Conservation (phyloP, 352 stramenopile genomes). For the Globisporangium paroecandrum region DNA sequence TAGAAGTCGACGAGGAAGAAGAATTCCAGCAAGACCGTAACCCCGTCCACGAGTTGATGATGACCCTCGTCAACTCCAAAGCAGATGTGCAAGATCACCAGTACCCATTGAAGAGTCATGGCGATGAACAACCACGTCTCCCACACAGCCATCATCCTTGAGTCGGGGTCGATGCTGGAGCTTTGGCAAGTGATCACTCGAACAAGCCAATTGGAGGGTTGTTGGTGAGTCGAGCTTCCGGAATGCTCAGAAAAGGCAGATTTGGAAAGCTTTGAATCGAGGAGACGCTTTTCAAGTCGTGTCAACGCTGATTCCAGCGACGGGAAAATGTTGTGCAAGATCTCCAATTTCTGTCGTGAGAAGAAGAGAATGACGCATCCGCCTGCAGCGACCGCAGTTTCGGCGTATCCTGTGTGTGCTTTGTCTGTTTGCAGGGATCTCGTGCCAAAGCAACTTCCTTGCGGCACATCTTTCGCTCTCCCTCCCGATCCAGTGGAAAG, state of each 20-base stretch:
- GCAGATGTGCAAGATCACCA: constrained; percentile 39
- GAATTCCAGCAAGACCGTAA: constrained; percentile 32
- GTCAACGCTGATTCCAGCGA: constrained; percentile 19
- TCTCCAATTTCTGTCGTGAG: constrained; percentile 22
- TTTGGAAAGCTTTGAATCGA: constrained; percentile 31
- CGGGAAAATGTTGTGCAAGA: constrained; percentile 28
- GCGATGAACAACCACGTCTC: constrained; percentile 43
- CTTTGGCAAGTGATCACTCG: neutral
- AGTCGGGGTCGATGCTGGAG: constrained; percentile 36
- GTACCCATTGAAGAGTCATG: constrained; percentile 45
- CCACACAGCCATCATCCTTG: constrained; percentile 29
- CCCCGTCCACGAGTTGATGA: constrained; percentile 23
- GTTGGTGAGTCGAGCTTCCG: neutral
- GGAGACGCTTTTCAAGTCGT: constrained; percentile 25
- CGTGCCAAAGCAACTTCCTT: constrained; percentile 37
- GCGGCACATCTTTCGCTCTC: constrained; percentile 18
- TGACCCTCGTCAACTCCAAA: constrained; percentile 28
- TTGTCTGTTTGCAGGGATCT: constrained; percentile 19
- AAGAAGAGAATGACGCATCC: constrained; percentile 36
- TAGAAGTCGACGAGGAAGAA: constrained; percentile 47
- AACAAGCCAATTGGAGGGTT: constrained; percentile 5
- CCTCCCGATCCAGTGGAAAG: constrained; percentile 18
- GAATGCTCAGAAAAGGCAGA: constrained; percentile 11
- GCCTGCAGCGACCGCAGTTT: constrained; percentile 29
- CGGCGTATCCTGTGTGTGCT: constrained; percentile 23